These are phyloP conservation scores for Hypomyces perniciosus DNA, from an alignment of 2,329 filamentous ascomycete species.

Conservation along the genomic window DNA sequence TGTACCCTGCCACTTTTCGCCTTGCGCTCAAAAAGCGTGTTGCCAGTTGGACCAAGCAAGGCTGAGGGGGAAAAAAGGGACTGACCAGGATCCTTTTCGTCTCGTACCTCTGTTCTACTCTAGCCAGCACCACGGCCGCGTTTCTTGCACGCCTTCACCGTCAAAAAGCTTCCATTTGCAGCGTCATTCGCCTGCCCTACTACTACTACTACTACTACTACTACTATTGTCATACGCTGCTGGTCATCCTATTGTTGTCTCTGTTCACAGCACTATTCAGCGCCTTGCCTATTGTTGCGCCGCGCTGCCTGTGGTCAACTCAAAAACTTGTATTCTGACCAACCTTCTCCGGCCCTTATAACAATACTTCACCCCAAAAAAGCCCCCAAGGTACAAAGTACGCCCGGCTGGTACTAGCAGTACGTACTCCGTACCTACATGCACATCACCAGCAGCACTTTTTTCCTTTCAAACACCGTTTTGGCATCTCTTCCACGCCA, in stretches of 20 bases:
- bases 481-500: conserved; percentile 9
- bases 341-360: background rate
- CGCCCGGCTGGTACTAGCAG: conserved; percentile 1
- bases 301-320: conserved; percentile 1
- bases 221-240: background rate
- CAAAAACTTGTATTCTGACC: background rate
- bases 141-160: conserved; percentile 5
- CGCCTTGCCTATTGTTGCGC: conserved; percentile 6
- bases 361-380: background rate
- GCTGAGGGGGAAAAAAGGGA: conserved; percentile 12
- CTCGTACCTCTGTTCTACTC: background rate
- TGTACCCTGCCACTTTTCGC: background rate
- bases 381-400: background rate
- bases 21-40: conserved; percentile 1
- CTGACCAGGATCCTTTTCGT: conserved; percentile 5
- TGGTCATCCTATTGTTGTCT: background rate
- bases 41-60: conserved; percentile 1
- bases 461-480: conserved; percentile 13
- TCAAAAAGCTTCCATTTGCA: background rate
- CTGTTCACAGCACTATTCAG: background rate
- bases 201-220: background rate
- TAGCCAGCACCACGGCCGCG: background rate
- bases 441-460: conserved; percentile 11
- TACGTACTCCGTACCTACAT: conserved; percentile 2
- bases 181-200: background rate